A percentile compares a stretch with the other conserved stretches of the same genome.
These are phyloP conservation scores for Ophiostoma sp. DNA, from an alignment of 2,329 filamentous ascomycete genomes.

Conservation along the genomic window DNA sequence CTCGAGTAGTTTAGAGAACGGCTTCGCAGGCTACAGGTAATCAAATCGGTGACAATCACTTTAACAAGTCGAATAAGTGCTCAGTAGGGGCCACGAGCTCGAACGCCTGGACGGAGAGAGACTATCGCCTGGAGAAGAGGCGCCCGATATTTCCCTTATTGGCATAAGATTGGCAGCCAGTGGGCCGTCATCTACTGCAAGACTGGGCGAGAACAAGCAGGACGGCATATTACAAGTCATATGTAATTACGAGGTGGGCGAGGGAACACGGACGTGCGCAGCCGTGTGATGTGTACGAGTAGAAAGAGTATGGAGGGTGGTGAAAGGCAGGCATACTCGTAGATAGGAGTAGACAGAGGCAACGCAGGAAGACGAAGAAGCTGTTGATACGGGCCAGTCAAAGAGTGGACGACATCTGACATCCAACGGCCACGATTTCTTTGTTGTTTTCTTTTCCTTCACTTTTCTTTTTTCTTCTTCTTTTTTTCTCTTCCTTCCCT, in stretches of 20 bases:
- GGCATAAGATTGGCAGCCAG: background rate
- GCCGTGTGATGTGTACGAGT: no score
- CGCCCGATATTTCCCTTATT: slow-evolving; percentile 8
- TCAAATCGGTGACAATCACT: background rate
- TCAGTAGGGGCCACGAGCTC: no score
- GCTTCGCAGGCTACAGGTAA: background rate
- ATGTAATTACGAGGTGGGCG: background rate
- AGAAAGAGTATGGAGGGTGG: background rate
- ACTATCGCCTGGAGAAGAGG: background rate
- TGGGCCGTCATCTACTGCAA: slow-evolving; percentile 3
- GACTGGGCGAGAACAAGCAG: background rate
- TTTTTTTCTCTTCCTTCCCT: background rate
- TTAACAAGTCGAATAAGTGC: slow-evolving; percentile 4
- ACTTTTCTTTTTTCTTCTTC: background rate
- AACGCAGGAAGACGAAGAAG: background rate
- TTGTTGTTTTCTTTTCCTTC: background rate
- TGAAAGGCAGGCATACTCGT: background rate
- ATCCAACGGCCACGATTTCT: background rate
- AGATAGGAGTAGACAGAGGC: background rate
- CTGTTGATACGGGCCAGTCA: background rate
- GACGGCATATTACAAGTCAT: slow-evolving; percentile 1
- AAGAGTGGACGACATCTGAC: background rate
- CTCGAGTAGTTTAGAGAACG: slow-evolving; percentile 3
- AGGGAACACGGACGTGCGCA: no score
- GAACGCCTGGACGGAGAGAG: no score